phyloP scores from a whole-genome alignment of 495 filamentous ascomycete species.

The Podospora pseudopauciseta region DNA sequence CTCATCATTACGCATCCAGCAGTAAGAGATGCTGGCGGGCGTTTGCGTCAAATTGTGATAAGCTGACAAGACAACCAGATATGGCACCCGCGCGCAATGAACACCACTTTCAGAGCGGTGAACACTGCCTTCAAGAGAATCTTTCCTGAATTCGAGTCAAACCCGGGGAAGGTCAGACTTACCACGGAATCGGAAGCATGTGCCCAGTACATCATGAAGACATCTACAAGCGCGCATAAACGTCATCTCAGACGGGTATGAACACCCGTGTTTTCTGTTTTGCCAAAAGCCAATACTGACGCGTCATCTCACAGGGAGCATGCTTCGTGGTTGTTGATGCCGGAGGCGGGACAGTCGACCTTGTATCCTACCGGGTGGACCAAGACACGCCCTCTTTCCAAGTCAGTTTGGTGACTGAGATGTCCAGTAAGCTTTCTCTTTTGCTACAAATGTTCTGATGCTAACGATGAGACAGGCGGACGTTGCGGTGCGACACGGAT shows the following conservation, averaged over 20 bases:
- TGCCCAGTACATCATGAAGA: background rate
- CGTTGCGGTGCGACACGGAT: background rate
- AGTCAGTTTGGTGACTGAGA: background rate
- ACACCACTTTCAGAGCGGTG: background rate
- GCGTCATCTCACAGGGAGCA: background rate
- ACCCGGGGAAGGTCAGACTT: background rate
- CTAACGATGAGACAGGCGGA: background rate
- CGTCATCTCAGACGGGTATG: background rate
- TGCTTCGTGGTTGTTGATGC: conserved; percentile 1
- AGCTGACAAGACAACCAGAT: background rate
- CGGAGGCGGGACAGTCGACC: background rate
- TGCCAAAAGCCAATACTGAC: background rate
- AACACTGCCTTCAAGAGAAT: background rate
- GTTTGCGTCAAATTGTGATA: background rate
- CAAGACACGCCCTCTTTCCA: background rate
- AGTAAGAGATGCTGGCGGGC: background rate
- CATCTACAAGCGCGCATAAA: background rate
- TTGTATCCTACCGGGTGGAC: background rate
- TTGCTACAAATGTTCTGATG: background rate
- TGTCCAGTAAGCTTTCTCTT: background rate
- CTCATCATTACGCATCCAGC: background rate
- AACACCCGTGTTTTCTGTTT: background rate
- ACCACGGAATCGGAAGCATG: background rate
- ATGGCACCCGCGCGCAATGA: conserved; percentile 1
- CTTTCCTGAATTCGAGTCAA: background rate